phyloP scores from a whole-genome alignment of 345 rosid species.

The Camelina neglecta region DNA sequence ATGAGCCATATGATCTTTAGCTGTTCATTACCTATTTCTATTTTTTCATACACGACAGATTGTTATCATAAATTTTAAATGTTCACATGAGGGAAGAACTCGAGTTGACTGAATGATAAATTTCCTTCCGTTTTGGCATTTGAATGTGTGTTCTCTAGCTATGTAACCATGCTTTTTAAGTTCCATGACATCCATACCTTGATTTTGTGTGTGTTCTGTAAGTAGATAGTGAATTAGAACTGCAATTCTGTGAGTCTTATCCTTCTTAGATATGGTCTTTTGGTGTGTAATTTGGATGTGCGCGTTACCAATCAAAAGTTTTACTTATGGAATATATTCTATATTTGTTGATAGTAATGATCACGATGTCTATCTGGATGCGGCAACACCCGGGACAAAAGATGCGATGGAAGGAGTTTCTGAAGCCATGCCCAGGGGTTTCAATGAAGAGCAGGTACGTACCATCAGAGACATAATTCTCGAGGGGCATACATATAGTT shows the following conservation, averaged over 20 bases:
- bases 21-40: slow-evolving; percentile 10
- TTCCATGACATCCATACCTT: slow-evolving; percentile 10
- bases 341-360: slow-evolving; percentile 57
- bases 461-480: slow-evolving; percentile 21
- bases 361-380: slow-evolving; percentile 52
- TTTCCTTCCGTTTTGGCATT: slow-evolving; percentile 1
- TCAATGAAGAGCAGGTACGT: slow-evolving; percentile 63
- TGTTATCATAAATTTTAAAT: slow-evolving; percentile 10
- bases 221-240: slow-evolving; percentile 3
- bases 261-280: slow-evolving; percentile 21
- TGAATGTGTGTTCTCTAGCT: slow-evolving; percentile 7
- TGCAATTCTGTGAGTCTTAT: slow-evolving; percentile 1
- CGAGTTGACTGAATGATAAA: background rate
- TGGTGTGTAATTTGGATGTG: slow-evolving; percentile 19
- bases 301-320: background rate
- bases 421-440: slow-evolving; percentile 53
- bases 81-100: slow-evolving; percentile 3
- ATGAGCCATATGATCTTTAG: background rate
- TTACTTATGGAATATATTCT: slow-evolving; percentile 32
- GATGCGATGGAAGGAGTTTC: slow-evolving; percentile 43
- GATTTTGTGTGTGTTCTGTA: slow-evolving; percentile 10
- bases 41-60: background rate
- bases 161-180: slow-evolving; percentile 1
- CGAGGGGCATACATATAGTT: slow-evolving; percentile 16
- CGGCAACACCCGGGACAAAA: slow-evolving; percentile 44